A percentile compares a stretch with the other conserved stretches of the same genome.
Conservation (phyloP, 2,329 filamentous ascomycete genomes). For the Phyllosticta citribraziliensis region DNA sequence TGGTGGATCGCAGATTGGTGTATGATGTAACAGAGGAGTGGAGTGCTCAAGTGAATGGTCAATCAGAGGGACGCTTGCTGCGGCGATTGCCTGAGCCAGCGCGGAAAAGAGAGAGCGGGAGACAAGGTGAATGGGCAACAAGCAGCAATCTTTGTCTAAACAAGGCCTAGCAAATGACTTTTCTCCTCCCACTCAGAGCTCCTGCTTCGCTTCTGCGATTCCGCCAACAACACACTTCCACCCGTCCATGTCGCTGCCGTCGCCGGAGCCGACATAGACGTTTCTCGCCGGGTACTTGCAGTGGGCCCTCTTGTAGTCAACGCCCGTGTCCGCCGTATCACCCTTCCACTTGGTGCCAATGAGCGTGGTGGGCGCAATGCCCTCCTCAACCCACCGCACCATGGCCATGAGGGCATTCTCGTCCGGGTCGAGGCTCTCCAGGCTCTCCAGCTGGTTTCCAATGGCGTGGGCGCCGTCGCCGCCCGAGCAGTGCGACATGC, state of each 20-base stretch:
- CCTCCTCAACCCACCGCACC: constrained; percentile 38
- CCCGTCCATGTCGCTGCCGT: constrained; percentile 20
- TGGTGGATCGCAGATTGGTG: too few species aligned
- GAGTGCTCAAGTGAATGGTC: too few species aligned
- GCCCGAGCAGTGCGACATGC: constrained; percentile 42
- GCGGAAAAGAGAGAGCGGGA: too few species aligned
- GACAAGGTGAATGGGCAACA: not conserved
- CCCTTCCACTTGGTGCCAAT: constrained; percentile 25
- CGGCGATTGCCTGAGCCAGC: too few species aligned
- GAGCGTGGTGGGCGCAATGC: constrained; percentile 31
- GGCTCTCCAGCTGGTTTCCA: constrained; percentile 17
- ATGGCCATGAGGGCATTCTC: constrained; percentile 40
- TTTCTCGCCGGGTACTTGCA: constrained; percentile 29
- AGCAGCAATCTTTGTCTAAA: not conserved
- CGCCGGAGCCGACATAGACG: constrained; percentile 22
- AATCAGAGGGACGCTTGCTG: too few species aligned
- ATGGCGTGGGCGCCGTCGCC: constrained; percentile 37
- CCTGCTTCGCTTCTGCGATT: not conserved
- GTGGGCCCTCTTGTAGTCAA: constrained; percentile 18
- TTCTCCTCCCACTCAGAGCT: not conserved
- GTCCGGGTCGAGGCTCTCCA: constrained; percentile 24
- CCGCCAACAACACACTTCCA: constrained; percentile 23
- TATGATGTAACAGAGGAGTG: not conserved
- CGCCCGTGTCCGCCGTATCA: constrained; percentile 14
- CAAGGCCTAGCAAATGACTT: not conserved